phyloP scores from a whole-genome alignment of 1,284 basidiomycete genomes.

The Mycena sp. region DNA sequence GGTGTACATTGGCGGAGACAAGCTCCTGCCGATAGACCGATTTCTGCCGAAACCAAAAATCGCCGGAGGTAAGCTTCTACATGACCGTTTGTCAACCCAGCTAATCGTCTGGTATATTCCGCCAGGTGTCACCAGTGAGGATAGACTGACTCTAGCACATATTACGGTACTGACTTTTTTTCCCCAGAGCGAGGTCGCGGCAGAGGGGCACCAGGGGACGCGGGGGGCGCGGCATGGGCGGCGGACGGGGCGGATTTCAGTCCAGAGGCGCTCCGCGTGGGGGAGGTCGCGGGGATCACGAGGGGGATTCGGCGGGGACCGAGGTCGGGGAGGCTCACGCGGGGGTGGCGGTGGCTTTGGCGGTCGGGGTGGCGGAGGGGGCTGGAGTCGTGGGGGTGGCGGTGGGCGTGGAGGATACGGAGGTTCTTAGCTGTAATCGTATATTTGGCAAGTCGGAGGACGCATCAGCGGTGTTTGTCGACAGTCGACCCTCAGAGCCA shows the following conservation, averaged over 20 bases:
- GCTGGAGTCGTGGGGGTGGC: conserved; percentile 5
- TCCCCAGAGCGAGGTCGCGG: conserved; percentile 56
- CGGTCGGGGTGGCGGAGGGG: conserved; percentile 20
- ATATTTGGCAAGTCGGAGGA: too few relatives aligned
- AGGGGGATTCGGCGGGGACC: conserved; percentile 48
- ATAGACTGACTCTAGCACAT: conserved; percentile 21
- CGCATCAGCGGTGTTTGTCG: too few relatives aligned
- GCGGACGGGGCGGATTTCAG: conserved; percentile 51
- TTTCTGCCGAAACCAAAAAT: conserved; percentile 98
- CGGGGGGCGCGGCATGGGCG: conserved; percentile 46
- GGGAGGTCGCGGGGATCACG: conserved; percentile 40
- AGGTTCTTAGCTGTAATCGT: too few relatives aligned
- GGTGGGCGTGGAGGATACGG: conserved; percentile 13
- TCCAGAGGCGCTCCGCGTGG: conserved; percentile 53
- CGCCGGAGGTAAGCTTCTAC: conserved; percentile 63
- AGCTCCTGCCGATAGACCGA: conserved; percentile 94
- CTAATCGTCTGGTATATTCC: conserved; percentile 11
- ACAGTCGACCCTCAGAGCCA: too few relatives aligned
- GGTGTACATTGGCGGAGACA: conserved; percentile 96
- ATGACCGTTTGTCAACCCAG: conserved; percentile 14
- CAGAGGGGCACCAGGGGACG: conserved; percentile 54
- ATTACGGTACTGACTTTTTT: conserved; percentile 12
- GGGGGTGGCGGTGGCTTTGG: conserved; percentile 10
- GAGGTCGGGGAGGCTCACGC: conserved; percentile 44
- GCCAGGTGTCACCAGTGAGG: conserved; percentile 61